Percentiles rank a stretch among this genome's conserved stretches.
Conservation (phyloP, 176 grass and related monocot species). For the Rhipidocladum racemiflorum region DNA sequence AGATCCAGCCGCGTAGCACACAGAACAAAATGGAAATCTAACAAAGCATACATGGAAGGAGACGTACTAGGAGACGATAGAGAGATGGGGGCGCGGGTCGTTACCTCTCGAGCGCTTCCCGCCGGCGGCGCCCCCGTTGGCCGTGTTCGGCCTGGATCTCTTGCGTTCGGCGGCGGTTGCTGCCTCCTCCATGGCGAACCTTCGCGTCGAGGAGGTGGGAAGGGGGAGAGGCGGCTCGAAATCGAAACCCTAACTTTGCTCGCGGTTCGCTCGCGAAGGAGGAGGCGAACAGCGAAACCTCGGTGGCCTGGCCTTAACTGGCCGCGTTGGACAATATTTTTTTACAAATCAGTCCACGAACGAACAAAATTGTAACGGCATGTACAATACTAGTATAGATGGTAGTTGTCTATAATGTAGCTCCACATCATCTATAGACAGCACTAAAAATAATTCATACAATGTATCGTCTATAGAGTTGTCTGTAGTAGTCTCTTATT, state of each 20-base stretch:
- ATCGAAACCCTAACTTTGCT: slow-evolving; percentile 40
- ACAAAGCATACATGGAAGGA: not conserved
- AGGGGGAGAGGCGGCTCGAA: not conserved
- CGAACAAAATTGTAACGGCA: too few species aligned
- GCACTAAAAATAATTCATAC: too few species aligned
- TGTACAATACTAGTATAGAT: too few species aligned
- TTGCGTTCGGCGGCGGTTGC: slow-evolving; percentile 36
- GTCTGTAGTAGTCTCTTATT: too few species aligned
- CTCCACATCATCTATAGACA: too few species aligned
- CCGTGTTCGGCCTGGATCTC: slow-evolving; percentile 41
- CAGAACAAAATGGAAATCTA: not conserved
- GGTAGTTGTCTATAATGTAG: too few species aligned
- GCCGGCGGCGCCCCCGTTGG: slow-evolving; percentile 38
- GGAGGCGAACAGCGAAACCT: not conserved
- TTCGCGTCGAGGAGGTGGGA: not conserved
- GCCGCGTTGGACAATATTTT: too few species aligned
- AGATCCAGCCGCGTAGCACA: slow-evolving; percentile 9
- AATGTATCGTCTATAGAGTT: too few species aligned
- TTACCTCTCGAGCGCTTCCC: slow-evolving; percentile 68
- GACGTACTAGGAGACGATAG: not conserved
- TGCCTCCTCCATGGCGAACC: slow-evolving; percentile 50
- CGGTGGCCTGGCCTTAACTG: not conserved
- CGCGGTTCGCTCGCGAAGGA: not conserved
- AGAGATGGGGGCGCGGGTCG: not conserved
- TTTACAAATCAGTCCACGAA: too few species aligned